Conservation (phyloP, 352 stramenopile genomes). For the Globisporangium echinulatum region DNA sequence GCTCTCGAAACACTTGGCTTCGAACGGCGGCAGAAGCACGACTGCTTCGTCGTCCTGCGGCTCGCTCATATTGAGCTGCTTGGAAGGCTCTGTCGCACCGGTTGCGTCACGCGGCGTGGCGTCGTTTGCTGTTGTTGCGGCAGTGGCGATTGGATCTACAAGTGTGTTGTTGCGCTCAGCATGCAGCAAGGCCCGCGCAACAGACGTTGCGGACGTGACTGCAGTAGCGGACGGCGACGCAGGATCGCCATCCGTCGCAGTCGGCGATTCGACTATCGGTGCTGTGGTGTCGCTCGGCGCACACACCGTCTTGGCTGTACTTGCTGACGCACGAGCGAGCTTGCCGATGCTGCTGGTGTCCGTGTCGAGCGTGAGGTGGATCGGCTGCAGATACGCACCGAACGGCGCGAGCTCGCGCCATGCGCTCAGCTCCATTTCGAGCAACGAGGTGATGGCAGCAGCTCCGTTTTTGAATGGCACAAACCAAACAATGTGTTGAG, state of each 20-base stretch:
- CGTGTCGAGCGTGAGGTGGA: constrained; percentile 24
- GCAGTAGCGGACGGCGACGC: not conserved
- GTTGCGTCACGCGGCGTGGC: too few relatives aligned
- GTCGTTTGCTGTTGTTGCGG: not conserved
- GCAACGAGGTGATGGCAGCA: not conserved
- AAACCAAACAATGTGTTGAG: not conserved
- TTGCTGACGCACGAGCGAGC: not conserved
- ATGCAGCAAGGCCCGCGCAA: not conserved
- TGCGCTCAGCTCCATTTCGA: constrained; percentile 11
- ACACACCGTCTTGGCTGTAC: not conserved
- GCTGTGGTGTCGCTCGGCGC: too few relatives aligned
- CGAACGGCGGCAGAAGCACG: constrained; percentile 41
- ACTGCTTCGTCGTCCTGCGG: not conserved
- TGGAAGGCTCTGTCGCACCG: too few relatives aligned
- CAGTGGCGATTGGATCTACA: not conserved
- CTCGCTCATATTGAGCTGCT: not conserved
- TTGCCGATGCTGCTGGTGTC: not conserved
- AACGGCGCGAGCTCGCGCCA: constrained; percentile 32
- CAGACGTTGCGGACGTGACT: not conserved
- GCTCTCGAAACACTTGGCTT: constrained; percentile 23
- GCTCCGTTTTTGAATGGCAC: not conserved
- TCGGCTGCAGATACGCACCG: constrained; percentile 39
- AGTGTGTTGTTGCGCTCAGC: not conserved
- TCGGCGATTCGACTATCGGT: not conserved
- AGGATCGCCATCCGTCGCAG: not conserved